Evolutionary conservation across 2,329 filamentous ascomycete species (phyloP).

Genomic region (Hysterium pulicare): DNA sequence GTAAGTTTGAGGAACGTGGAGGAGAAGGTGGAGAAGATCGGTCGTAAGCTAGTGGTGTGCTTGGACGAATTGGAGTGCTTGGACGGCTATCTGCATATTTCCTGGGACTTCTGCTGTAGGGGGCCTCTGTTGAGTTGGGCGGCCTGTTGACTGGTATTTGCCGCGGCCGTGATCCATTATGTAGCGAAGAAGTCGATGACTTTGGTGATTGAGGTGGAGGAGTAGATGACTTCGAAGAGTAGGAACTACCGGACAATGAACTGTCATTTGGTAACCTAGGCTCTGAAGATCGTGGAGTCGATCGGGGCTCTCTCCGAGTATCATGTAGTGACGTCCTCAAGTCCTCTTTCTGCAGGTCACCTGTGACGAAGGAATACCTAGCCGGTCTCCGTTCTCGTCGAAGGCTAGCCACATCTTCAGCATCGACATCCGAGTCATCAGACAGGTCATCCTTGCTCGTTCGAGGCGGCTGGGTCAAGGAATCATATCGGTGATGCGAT

Average conservation of each 20-base stretch:
- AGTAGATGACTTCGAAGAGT: conserved; percentile 23
- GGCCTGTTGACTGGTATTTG: conserved; percentile 1
- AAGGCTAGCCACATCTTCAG: conserved; percentile 23
- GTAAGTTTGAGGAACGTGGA: conserved; percentile 29
- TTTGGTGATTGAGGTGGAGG: conserved; percentile 26
- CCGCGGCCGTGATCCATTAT: conserved; percentile 11
- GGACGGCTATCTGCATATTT: conserved; percentile 15
- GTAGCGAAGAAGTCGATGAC: conserved; percentile 29
- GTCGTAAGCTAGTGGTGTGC: conserved; percentile 23
- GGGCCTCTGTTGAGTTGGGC: conserved; percentile 15
- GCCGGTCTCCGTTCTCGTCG: conserved; percentile 32
- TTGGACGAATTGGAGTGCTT: conserved; percentile 17
- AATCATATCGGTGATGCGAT: conserved; percentile 24
- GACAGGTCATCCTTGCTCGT: conserved; percentile 22
- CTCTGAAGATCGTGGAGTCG: conserved; percentile 13
- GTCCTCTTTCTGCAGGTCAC: conserved; percentile 33
- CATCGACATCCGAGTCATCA: conserved; percentile 30
- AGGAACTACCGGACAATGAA: conserved; percentile 11
- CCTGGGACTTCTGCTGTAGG: conserved; percentile 11
- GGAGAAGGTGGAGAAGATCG: conserved; percentile 11
- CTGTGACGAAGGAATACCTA: conserved; percentile 40
- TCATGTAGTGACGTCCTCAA: conserved; percentile 24
- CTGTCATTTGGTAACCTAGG: background rate
- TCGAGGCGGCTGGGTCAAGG: conserved; percentile 15
- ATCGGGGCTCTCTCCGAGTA: conserved; percentile 15